Conservation (phyloP, 1,139 yeast genomes). For the Geotrichum reessii region DNA sequence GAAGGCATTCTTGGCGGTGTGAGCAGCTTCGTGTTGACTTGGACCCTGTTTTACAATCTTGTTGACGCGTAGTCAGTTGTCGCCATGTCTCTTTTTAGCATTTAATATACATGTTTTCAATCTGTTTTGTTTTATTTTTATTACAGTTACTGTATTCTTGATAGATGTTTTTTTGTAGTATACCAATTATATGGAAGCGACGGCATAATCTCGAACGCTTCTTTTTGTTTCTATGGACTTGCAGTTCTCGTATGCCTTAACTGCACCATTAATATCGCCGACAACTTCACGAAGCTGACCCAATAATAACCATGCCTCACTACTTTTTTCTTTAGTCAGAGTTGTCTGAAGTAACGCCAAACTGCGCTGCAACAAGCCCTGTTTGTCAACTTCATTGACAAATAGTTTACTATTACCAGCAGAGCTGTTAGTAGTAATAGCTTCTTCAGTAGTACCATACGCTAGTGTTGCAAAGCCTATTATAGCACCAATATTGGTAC, state of each 20-base stretch:
- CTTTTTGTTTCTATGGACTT: constrained; percentile 60
- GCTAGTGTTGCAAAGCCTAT: constrained; percentile 61
- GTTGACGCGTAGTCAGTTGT: constrained; percentile 35
- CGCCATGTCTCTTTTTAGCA: neutral
- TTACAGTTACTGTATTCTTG: neutral
- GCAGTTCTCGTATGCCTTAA: constrained; percentile 57
- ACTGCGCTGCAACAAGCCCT: constrained; percentile 29
- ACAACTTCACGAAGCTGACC: constrained; percentile 58
- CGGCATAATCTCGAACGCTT: constrained; percentile 46
- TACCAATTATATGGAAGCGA: neutral
- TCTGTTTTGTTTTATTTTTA: neutral
- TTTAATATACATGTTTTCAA: neutral
- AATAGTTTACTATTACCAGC: neutral
- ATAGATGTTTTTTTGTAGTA: neutral
- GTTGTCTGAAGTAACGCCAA: neutral
- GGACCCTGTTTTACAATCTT: constrained; percentile 77
- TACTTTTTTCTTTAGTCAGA: neutral
- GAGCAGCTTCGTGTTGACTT: constrained; percentile 72
- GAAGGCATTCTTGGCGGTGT: constrained; percentile 53
- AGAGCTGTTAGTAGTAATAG: neutral
- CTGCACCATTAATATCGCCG: constrained; percentile 50
- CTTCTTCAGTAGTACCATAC: constrained; percentile 27
- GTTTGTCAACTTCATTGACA: constrained; percentile 41
- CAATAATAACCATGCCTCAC: constrained; percentile 67
- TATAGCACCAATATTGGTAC: constrained; percentile 50